These are phyloP conservation scores for Fagus crenata DNA, from an alignment of 306 rosid genomes.

Conservation along the genomic window DNA sequence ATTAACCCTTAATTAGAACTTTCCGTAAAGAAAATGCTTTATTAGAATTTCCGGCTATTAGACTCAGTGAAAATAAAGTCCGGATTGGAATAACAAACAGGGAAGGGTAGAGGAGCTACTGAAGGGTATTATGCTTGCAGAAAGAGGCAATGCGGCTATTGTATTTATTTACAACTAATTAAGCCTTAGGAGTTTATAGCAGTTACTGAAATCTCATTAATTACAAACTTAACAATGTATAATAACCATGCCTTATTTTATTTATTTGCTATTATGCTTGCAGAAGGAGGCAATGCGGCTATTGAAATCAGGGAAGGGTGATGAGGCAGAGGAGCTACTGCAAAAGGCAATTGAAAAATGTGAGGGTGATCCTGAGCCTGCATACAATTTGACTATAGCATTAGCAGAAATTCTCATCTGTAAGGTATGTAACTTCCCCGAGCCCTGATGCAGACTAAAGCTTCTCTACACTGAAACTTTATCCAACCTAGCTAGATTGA, in stretches of 20 bases:
- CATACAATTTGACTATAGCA: background rate
- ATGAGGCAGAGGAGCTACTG: background rate
- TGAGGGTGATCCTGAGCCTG: background rate
- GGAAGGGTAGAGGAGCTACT: no score
- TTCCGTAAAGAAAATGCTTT: no score
- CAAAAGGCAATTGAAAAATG: background rate
- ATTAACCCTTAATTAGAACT: no score
- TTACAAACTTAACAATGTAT: no score
- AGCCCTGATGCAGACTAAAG: background rate
- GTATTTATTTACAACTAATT: no score
- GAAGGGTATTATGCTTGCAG: no score
- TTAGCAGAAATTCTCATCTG: slow-evolving; percentile 1
- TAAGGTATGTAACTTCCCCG: background rate
- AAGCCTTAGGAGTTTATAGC: no score
- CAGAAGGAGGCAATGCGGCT: background rate
- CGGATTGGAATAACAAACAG: no score
- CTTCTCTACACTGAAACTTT: background rate
- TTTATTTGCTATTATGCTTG: background rate
- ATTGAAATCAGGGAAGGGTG: background rate
- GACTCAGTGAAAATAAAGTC: no score
- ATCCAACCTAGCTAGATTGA: background rate
- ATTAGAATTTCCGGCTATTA: no score
- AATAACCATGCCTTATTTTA: background rate
- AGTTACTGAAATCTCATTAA: no score
- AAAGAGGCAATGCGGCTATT: no score